A percentile compares a stretch with the other conserved stretches of the same genome.
Evolutionary conservation across 2,329 filamentous ascomycete genomes (phyloP).

Genomic region (Aspergillus fumigatiaffinis): DNA sequence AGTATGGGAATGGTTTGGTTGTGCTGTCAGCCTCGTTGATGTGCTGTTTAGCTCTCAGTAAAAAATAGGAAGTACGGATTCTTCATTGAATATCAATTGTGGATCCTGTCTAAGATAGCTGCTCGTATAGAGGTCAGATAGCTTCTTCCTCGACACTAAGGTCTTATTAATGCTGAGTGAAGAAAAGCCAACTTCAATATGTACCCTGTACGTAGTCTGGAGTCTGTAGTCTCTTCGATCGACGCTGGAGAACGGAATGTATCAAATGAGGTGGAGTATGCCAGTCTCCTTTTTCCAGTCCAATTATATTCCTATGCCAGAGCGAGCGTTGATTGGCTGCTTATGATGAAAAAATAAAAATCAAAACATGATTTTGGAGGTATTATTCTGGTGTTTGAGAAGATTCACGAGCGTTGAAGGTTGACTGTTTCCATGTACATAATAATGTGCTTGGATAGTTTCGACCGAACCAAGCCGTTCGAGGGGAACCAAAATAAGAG

Average conservation of each 20-base stretch:
- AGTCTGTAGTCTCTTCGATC: neutral
- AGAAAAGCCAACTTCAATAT: conserved; percentile 5
- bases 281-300: neutral
- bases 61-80: neutral
- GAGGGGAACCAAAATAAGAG: neutral
- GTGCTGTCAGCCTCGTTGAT: neutral
- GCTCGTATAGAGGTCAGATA: neutral
- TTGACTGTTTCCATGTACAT: no score
- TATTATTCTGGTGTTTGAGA: neutral
- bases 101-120: neutral
- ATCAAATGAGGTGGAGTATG: neutral
- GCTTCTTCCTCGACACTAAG: neutral
- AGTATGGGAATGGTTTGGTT: neutral
- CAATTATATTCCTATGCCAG: neutral
- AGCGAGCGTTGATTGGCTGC: neutral
- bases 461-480: neutral
- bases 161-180: neutral
- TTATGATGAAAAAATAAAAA: neutral
- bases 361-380: neutral
- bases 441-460: neutral
- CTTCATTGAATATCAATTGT: neutral
- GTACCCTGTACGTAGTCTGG: conserved; percentile 4
- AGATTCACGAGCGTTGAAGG: neutral
- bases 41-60: neutral
- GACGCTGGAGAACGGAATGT: neutral